Percentiles rank a stretch among this genome's conserved stretches.
Evolutionary conservation across 2,329 filamentous ascomycete species (phyloP).

Genomic region (Juglanconis juglandina): DNA sequence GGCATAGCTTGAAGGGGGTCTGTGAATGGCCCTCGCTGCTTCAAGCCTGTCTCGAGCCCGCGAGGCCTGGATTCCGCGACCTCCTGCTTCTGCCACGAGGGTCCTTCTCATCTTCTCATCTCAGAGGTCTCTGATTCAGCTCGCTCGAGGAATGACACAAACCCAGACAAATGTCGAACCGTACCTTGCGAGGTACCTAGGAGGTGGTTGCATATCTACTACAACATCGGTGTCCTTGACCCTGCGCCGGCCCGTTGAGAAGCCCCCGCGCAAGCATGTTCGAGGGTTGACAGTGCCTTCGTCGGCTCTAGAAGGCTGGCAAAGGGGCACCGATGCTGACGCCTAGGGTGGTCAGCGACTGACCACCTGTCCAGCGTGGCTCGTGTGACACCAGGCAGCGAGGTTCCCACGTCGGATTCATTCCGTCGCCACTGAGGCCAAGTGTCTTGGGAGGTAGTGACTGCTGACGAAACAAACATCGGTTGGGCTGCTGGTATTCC

Average conservation of each 20-base stretch:
- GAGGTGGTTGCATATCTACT: background rate
- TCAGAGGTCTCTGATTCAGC: background rate
- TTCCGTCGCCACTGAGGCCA: background rate
- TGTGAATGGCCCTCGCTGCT: background rate
- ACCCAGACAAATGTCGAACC: background rate
- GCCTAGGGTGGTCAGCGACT: background rate
- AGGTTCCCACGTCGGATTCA: background rate
- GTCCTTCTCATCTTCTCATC: background rate
- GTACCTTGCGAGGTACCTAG: background rate
- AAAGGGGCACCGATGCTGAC: background rate
- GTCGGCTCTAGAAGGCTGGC: background rate
- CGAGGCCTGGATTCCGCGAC: background rate
- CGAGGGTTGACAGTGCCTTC: background rate
- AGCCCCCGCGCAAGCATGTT: background rate
- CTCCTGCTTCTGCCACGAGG: background rate
- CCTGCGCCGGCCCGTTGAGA: background rate
- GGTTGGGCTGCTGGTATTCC: no score
- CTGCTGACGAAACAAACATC: background rate
- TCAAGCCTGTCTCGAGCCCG: slow-evolving; percentile 5
- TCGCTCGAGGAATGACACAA: background rate
- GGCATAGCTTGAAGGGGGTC: slow-evolving; percentile 1
- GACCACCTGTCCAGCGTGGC: background rate
- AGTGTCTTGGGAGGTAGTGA: background rate
- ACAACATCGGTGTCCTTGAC: background rate
- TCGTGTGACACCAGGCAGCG: background rate